phyloP scores from a whole-genome alignment of 495 filamentous ascomycete genomes.

The Podospora pseudoanserina region DNA sequence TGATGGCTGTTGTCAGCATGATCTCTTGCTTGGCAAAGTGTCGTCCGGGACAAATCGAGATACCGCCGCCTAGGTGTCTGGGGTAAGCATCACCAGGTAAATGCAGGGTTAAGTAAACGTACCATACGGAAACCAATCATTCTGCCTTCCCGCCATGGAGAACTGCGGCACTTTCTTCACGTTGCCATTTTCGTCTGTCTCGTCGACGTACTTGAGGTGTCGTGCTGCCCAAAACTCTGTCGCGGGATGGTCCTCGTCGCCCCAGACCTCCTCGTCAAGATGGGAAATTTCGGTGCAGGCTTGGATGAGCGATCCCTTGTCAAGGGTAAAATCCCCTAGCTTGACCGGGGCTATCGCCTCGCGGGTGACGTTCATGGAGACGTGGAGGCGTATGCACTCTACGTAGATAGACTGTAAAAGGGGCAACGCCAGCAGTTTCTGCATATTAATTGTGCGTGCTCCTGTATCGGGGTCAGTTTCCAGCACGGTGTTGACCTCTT shows the following conservation, averaged over 20 bases:
- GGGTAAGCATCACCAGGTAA: not conserved
- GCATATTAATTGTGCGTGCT: slow-evolving; percentile 19
- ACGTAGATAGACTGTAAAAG: slow-evolving; percentile 39
- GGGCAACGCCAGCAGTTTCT: slow-evolving; percentile 31
- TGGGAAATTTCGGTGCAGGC: slow-evolving; percentile 26
- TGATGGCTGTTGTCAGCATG: slow-evolving; percentile 42
- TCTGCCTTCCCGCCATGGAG: not conserved
- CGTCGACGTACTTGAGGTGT: slow-evolving; percentile 21
- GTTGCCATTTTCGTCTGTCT: slow-evolving; percentile 2
- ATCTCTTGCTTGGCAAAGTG: slow-evolving; percentile 38
- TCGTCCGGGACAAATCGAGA: slow-evolving; percentile 40
- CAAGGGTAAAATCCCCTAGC: slow-evolving; percentile 24
- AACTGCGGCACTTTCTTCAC: not conserved
- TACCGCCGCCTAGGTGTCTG: slow-evolving; percentile 7
- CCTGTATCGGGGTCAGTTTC: slow-evolving; percentile 11
- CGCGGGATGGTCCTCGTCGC: slow-evolving; percentile 27
- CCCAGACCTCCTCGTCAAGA: slow-evolving; percentile 31
- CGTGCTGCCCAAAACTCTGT: slow-evolving; percentile 37
- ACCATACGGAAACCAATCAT: slow-evolving; percentile 10
- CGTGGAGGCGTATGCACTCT: slow-evolving; percentile 38
- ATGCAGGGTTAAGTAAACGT: not conserved
- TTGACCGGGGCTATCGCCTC: slow-evolving; percentile 13
- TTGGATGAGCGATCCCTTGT: slow-evolving; percentile 28
- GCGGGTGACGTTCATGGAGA: slow-evolving; percentile 30
- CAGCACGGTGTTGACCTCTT: slow-evolving; percentile 20